Base-by-base conservation (phyloP, 139 green algal genomes). In the Chlorella sp. region DNA sequence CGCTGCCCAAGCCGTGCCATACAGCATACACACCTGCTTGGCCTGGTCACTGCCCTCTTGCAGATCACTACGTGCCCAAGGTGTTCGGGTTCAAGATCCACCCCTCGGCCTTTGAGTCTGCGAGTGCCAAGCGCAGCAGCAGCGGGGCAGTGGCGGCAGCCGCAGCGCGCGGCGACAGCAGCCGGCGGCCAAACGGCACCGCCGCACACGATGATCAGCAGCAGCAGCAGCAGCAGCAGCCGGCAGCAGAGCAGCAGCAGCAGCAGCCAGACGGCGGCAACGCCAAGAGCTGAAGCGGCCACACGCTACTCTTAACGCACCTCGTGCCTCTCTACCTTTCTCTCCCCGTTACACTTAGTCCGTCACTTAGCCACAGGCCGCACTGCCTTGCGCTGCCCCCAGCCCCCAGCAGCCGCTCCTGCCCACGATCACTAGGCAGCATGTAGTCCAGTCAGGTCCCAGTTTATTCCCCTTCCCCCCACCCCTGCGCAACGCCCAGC, bases 31-130 rank as follows among this genome's bases (percentile, higher is more conserved):
- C n/a, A n/a, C n/a, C n/a, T n/a, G n/a, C n/a, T n/a, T n/a, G n/a
- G 9, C 20, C 57, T 64, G 57, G 11, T 13, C 57, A 64, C 7
- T 15, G 13, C 20, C 6, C 30, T 17, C 16, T 11, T 76, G 47
- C 55, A 75, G 79, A 89, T 4, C 39, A 71, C 9, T 99, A 98
- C 81, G 88, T 96, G 56, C 96, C 96, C 1, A 89, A 94, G 32
- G 93, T 99, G n/a, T 99, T 98, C 92, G 97, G 97, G 60, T 99
- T 99, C 90, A 98, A 96, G 80, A 85, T 99, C 56, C 93, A 97
- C 74, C 84, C 89, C 16, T 86, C 81, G 11, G 81, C 81, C 6
- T 86, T 55, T 32, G 38, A 80, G 71, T 28, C 78, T 30, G 78
- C 36, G 15, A 60, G 36, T 9, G 57, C 62, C 17, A 63, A 67